Percentiles rank a stretch among this genome's conserved stretches.
Conservation (phyloP, 768 basidiomycete species). For the Zangia roseola region DNA sequence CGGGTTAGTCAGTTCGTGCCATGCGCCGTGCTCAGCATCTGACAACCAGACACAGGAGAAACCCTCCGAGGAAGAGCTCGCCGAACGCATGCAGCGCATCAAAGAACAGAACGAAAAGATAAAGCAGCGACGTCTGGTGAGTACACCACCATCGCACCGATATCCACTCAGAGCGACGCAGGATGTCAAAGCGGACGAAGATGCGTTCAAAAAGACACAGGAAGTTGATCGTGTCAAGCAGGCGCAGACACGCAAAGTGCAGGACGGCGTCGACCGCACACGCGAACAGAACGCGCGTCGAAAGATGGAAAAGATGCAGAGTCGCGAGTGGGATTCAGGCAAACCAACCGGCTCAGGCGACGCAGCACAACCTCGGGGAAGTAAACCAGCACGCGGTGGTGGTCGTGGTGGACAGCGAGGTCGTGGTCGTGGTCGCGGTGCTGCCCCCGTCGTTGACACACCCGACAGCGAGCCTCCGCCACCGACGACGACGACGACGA, state of each 20-base stretch:
- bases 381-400: conserved; percentile 30
- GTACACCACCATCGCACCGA: conserved; percentile 16
- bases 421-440: conserved; percentile 33
- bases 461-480: background rate
- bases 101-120: conserved; percentile 75
- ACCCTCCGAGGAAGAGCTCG: conserved; percentile 62
- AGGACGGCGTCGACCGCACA: conserved; percentile 64
- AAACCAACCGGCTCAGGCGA: conserved; percentile 39
- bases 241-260: conserved; percentile 60
- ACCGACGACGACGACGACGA: background rate
- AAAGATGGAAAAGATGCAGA: conserved; percentile 78
- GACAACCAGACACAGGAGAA: conserved; percentile 53
- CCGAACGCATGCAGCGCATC: conserved; percentile 67
- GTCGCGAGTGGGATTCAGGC: conserved; percentile 83
- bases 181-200: conserved; percentile 83
- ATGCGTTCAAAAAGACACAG: conserved; percentile 71
- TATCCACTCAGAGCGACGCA: conserved; percentile 25
- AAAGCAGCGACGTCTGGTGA: conserved; percentile 62
- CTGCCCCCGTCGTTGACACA: background rate
- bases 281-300: conserved; percentile 77
- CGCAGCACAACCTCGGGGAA: conserved; percentile 17
- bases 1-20: conserved; percentile 49
- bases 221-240: conserved; percentile 59
- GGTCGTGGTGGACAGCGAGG: conserved; percentile 33
- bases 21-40: conserved; percentile 5